Conservation (phyloP, 257 asterid species). For the Plectranthus barbatus region DNA sequence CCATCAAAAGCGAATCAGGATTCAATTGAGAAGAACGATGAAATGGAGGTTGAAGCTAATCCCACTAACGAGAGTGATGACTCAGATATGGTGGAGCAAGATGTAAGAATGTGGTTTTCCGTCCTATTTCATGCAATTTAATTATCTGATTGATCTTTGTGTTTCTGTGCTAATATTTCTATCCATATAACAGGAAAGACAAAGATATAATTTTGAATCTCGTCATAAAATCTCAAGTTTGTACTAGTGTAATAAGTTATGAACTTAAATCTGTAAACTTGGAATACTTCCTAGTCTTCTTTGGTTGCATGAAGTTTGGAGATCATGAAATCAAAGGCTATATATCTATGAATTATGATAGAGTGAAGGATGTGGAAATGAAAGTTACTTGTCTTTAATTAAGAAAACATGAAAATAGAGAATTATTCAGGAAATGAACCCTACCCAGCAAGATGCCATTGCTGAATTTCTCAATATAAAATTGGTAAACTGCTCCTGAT, state of each 20-base stretch:
- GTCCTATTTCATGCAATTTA: slow-evolving; percentile 5
- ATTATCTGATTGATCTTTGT: slow-evolving; percentile 6
- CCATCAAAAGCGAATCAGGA: slow-evolving; percentile 17
- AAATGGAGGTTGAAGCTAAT: slow-evolving; percentile 39
- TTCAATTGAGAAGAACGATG: slow-evolving; percentile 30
- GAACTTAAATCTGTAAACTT: background rate
- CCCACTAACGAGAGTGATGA: slow-evolving; percentile 51
- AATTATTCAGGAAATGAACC: background rate
- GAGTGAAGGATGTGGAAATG: background rate
- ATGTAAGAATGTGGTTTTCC: slow-evolving; percentile 43
- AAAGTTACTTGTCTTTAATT: background rate
- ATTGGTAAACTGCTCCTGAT: background rate
- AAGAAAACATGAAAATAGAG: background rate
- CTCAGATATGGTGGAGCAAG: slow-evolving; percentile 81
- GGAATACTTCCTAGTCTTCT: background rate
- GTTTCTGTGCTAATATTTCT: slow-evolving; percentile 5
- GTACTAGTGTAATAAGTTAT: background rate
- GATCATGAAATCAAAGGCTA: background rate
- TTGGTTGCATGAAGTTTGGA: slow-evolving; percentile 1
- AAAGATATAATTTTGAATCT: background rate
- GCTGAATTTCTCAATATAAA: background rate
- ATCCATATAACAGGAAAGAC: background rate
- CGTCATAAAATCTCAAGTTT: background rate
- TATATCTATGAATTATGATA: background rate
- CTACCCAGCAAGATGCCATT: background rate